A percentile compares a stretch with the other conserved stretches of the same genome.
Evolutionary conservation across 1,284 basidiomycete species (phyloP).

Genomic region (Puccinia horiana): DNA sequence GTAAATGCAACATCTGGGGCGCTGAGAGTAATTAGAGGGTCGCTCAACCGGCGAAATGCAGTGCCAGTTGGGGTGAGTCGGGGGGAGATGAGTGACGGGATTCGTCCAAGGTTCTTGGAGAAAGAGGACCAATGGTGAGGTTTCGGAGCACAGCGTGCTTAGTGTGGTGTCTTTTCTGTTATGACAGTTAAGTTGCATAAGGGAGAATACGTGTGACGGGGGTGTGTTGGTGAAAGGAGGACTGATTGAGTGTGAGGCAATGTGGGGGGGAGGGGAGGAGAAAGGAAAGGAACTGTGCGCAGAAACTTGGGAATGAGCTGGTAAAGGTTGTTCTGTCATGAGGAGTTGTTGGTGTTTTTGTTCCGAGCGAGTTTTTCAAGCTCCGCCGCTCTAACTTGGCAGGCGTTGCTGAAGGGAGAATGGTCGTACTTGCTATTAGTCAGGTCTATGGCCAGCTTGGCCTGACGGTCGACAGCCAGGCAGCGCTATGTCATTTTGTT

Average conservation of each 20-base stretch:
- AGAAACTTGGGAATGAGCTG: not conserved
- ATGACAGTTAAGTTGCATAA: constrained; percentile 23
- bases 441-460: not conserved
- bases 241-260: no score
- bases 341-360: not conserved
- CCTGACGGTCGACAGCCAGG: not conserved
- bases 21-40: not conserved
- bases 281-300: not conserved
- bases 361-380: not conserved
- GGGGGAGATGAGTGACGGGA: not conserved
- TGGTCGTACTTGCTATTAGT: not conserved
- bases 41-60: not conserved
- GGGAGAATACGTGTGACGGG: no score
- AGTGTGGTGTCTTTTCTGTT: constrained; percentile 19
- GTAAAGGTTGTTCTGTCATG: not conserved
- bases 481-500: not conserved
- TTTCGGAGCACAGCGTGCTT: not conserved
- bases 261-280: no score
- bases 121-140: not conserved
- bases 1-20: not conserved
- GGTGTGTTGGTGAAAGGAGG: not conserved
- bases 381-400: not conserved
- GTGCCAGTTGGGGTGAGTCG: not conserved
- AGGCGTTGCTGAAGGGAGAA: not conserved
- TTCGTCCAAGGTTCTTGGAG: constrained; percentile 19